Conservation (phyloP, 768 basidiomycete genomes). For the Tulasnella sp. region DNA sequence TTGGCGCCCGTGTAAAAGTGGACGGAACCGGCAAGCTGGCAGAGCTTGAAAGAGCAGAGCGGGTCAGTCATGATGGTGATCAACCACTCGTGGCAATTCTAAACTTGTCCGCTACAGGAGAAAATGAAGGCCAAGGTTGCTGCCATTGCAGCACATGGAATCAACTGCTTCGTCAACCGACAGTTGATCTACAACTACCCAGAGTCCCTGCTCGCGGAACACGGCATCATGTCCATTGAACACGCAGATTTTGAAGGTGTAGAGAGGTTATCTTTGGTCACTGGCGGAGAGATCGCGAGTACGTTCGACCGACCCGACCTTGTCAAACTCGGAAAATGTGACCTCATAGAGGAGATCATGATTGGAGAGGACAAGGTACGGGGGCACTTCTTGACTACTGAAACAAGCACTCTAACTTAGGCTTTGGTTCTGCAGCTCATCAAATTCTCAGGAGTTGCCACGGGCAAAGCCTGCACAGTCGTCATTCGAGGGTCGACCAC, state of each 20-base stretch:
- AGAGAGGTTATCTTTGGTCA: slow-evolving; percentile 88
- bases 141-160: slow-evolving; percentile 84
- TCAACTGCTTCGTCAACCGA: slow-evolving; percentile 95
- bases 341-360: slow-evolving; percentile 96
- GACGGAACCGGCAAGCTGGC: slow-evolving; percentile 95
- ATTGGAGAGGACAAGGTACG: slow-evolving; percentile 96
- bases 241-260: slow-evolving; percentile 99
- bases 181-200: slow-evolving; percentile 99
- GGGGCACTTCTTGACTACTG: background rate
- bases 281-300: slow-evolving; percentile 93
- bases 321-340: slow-evolving; percentile 86
- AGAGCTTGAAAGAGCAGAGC: slow-evolving; percentile 93
- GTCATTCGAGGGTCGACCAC: slow-evolving; percentile 94
- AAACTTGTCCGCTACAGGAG: slow-evolving; percentile 44
- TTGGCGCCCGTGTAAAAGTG: slow-evolving; percentile 92
- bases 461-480: slow-evolving; percentile 95
- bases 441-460: slow-evolving; percentile 98
- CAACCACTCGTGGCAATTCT: too few relatives aligned
- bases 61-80: slow-evolving; percentile 33
- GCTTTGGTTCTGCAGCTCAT: slow-evolving; percentile 52
- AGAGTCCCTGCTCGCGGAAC: slow-evolving; percentile 87
- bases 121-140: slow-evolving; percentile 99
- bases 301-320: slow-evolving; percentile 90
- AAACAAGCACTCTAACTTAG: background rate
- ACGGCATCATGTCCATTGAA: slow-evolving; percentile 91